Evolutionary conservation across 2,329 filamentous ascomycete species (phyloP), one percentile per base, ranked within the genome.

Genomic region (Apiospora arundinis): DNA sequence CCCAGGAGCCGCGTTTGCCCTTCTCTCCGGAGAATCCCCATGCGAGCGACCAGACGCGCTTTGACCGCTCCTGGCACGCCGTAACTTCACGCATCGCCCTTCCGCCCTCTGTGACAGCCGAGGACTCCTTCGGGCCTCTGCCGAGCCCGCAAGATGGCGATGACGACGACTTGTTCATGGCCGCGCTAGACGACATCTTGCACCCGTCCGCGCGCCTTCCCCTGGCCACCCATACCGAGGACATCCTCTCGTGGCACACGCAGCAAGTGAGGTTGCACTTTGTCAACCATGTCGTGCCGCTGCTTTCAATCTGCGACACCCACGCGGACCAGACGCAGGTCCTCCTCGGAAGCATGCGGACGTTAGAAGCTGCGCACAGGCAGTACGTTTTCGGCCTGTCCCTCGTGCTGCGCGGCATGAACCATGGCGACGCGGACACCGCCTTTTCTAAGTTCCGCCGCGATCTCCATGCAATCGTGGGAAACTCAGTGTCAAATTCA

Each of bases 391-490:
- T 86, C 76, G 87, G 88, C 2, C 77, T 91, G 71, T 83, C 84
- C 12, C 81, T 88, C 68, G 83, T 92, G 68, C 76, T 85, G 44
- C 83, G 85, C 71, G 87, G 84, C 25, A 83, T 88, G 74, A 79
- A 83, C 14, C 80, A 80, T 63, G 79, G 77, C 44, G 75, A 78
- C 37, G 83, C 81, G 70, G 79, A 80, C 65, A 78, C 79, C 44
- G 83, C 83, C 49, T 80, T 85, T 9, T 78, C 77, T 69, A 88
- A 86, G 70, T 92, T 93, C 76, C 84, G 83, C 21, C 83, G 87
- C 67, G 91, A 93, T 73, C 80, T 93, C 14, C 87, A 92, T 76
- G 89, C 91, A 28, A 84, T 92, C 28, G 86, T 93, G 73, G 87
- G 88, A 63, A 92, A 92, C 78, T 91, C 90, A 12, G 84, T 90